Percentiles rank a stretch among this genome's conserved stretches.
Conservation (phyloP, 495 filamentous ascomycete species). For the Chlorociboria aeruginascens region DNA sequence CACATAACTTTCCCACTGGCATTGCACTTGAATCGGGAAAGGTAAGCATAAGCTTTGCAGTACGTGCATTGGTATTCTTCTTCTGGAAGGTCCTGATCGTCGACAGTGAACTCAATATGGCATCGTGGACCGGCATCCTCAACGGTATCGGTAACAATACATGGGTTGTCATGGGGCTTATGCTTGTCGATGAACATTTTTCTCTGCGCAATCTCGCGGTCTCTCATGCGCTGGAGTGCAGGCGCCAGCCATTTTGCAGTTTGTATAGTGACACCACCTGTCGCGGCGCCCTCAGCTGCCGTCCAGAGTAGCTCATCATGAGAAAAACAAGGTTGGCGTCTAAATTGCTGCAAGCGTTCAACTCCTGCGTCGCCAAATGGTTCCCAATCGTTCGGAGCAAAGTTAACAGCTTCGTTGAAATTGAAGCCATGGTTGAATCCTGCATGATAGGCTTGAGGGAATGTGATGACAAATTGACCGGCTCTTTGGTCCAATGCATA, state of each 20-base stretch:
- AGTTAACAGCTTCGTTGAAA: conserved; percentile 98
- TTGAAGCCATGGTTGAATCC: conserved; percentile 97
- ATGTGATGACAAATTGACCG: conserved; percentile 92
- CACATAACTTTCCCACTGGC: conserved; percentile 69
- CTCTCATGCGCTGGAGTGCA: conserved; percentile 63
- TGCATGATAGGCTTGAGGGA: conserved; percentile 84
- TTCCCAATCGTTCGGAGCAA: conserved; percentile 95
- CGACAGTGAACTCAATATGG: conserved; percentile 22
- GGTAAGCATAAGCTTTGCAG: conserved; percentile 87
- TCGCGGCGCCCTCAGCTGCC: conserved; percentile 51
- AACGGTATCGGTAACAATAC: conserved; percentile 25
- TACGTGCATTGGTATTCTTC: conserved; percentile 82
- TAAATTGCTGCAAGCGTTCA: conserved; percentile 73
- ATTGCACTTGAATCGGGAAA: conserved; percentile 79
- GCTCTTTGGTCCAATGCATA: conserved; percentile 90
- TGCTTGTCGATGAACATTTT: conserved; percentile 55
- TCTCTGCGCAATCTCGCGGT: conserved; percentile 59
- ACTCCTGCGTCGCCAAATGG: conserved; percentile 82
- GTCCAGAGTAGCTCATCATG: conserved; percentile 95
- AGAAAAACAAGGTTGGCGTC: conserved; percentile 89
- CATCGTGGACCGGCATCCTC: conserved; percentile 18
- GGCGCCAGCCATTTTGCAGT: conserved; percentile 91
- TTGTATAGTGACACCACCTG: conserved; percentile 70
- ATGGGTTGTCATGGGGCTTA: conserved; percentile 26
- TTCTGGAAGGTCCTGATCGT: conserved; percentile 60